Conservation (phyloP, 257 asterid species). For the Jacaranda copaia region DNA sequence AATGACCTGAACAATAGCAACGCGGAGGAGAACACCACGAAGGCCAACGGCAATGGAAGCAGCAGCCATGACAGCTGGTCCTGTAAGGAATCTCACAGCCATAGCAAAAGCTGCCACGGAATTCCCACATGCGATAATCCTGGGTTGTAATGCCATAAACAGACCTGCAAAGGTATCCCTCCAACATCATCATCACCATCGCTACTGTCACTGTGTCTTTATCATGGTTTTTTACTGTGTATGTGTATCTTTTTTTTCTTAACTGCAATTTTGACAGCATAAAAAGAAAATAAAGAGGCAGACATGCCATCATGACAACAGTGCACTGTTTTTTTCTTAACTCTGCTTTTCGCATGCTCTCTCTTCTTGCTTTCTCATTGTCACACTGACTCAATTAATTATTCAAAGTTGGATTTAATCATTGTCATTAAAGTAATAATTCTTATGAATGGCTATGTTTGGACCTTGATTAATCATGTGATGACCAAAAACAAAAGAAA, state of each 20-base stretch:
- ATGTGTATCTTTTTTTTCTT: background rate
- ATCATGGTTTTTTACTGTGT: slow-evolving; percentile 21
- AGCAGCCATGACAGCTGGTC: slow-evolving; percentile 89
- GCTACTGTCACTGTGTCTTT: slow-evolving; percentile 1
- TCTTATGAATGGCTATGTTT: background rate
- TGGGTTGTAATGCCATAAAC: slow-evolving; percentile 87
- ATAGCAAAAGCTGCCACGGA: slow-evolving; percentile 70
- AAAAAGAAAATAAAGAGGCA: slow-evolving; percentile 23
- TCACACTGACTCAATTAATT: slow-evolving; percentile 19
- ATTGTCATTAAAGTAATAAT: slow-evolving; percentile 15
- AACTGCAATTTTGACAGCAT: too few species aligned
- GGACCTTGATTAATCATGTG: too few species aligned
- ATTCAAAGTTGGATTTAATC: slow-evolving; percentile 31
- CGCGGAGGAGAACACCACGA: slow-evolving; percentile 70
- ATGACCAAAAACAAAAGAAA: too few species aligned
- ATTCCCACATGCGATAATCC: slow-evolving; percentile 85
- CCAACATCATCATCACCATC: background rate
- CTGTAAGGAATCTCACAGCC: slow-evolving; percentile 89
- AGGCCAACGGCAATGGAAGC: slow-evolving; percentile 83
- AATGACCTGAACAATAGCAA: slow-evolving; percentile 77
- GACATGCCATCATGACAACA: slow-evolving; percentile 43
- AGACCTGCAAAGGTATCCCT: slow-evolving; percentile 52
- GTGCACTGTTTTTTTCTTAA: slow-evolving; percentile 16
- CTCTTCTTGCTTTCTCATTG: slow-evolving; percentile 27
- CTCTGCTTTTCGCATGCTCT: slow-evolving; percentile 54